Evolutionary conservation across 2,329 filamentous ascomycete genomes (phyloP).

Genomic region (Cytospora paraplurivora): DNA sequence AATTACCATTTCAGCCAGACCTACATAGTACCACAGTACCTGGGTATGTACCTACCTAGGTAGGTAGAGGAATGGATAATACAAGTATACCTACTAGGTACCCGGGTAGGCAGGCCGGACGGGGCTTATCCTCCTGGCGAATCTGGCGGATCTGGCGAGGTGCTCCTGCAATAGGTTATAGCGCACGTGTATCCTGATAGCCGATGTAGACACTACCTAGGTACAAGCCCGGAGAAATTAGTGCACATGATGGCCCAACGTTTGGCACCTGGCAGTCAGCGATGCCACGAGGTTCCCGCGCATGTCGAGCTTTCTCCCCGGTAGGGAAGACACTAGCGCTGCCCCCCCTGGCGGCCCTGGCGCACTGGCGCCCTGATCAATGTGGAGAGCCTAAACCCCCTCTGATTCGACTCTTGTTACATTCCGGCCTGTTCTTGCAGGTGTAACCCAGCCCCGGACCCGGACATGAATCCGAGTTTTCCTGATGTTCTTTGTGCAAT

Average conservation of each 20-base stretch:
- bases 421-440: slow-evolving; percentile 1
- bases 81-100: too few species aligned
- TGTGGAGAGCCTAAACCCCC: not conserved
- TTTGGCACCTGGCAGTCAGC: slow-evolving; percentile 1
- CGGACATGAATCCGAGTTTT: not conserved
- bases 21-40: too few species aligned
- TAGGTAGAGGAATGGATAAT: not conserved
- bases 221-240: not conserved
- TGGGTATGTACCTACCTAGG: not conserved
- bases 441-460: not conserved
- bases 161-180: not conserved
- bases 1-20: not conserved
- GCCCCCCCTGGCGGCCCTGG: too few species aligned
- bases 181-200: not conserved
- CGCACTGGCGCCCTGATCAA: not conserved
- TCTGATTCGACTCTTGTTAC: not conserved
- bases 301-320: not conserved
- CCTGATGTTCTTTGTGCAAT: not conserved
- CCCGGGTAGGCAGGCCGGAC: not conserved
- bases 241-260: not conserved
- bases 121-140: not conserved
- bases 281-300: not conserved
- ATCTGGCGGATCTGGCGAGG: not conserved
- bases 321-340: too few species aligned
- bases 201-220: not conserved